Conservation (phyloP, 805 yeast species). For the Candida michaelii region DNA sequence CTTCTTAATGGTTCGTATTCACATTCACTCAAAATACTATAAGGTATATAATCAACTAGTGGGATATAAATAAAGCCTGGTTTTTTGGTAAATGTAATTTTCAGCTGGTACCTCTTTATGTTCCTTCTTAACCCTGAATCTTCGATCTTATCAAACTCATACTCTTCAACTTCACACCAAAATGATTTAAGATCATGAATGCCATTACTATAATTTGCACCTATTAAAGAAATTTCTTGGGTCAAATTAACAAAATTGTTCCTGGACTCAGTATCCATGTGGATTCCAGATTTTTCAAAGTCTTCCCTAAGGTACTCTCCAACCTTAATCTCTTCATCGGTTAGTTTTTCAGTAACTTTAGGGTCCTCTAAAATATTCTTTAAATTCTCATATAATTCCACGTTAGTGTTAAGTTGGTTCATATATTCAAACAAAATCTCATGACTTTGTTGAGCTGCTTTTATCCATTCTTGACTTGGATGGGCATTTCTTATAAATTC, state of each 20-base stretch:
- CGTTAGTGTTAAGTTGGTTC: constrained; percentile 88
- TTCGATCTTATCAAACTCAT: constrained; percentile 30
- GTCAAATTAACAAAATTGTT: constrained; percentile 73
- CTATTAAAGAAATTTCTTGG: constrained; percentile 75
- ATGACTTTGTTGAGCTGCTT: constrained; percentile 85
- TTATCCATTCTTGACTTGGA: constrained; percentile 67
- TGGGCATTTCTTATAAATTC: constrained; percentile 89
- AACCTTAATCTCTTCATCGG: constrained; percentile 76
- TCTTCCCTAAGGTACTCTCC: constrained; percentile 80
- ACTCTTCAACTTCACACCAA: constrained; percentile 36
- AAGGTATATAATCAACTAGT: constrained; percentile 60
- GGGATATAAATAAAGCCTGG: constrained; percentile 25
- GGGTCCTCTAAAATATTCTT: constrained; percentile 51
- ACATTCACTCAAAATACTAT: constrained; percentile 60
- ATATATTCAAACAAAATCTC: constrained; percentile 88
- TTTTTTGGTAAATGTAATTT: constrained; percentile 17
- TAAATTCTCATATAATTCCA: constrained; percentile 62
- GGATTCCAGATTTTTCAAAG: constrained; percentile 87
- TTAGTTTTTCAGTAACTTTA: constrained; percentile 33
- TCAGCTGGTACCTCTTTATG: constrained; percentile 27
- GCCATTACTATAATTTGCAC: constrained; percentile 70
- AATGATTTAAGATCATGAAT: constrained; percentile 33
- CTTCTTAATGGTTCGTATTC: constrained; percentile 57
- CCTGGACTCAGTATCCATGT: constrained; percentile 65
- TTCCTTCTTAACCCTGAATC: constrained; percentile 22